Percentiles rank a stretch among this genome's conserved stretches.
Evolutionary conservation across 1,284 basidiomycete genomes (phyloP).

Genomic region (Takashimella koratensis): DNA sequence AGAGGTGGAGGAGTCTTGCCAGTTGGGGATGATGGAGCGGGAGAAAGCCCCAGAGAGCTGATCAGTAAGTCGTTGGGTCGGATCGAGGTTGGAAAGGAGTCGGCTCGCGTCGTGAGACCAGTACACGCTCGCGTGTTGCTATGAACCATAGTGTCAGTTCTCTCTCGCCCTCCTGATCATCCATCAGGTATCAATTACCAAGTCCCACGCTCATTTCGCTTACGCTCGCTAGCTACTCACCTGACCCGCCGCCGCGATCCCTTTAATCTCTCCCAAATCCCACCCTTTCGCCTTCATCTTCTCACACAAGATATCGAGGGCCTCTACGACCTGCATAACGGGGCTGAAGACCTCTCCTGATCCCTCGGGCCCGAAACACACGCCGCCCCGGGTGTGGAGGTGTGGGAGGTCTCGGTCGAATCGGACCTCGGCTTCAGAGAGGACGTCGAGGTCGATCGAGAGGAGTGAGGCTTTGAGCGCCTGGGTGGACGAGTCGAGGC

Average conservation of each 20-base stretch:
- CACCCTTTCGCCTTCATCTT: slow-evolving; percentile 60
- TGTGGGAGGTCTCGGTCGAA: slow-evolving; percentile 76
- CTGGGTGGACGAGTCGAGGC: slow-evolving; percentile 83
- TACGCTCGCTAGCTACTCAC: too few species aligned
- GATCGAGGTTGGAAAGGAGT: slow-evolving; percentile 58
- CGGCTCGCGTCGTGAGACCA: slow-evolving; percentile 63
- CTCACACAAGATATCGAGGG: slow-evolving; percentile 72
- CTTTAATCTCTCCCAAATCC: slow-evolving; percentile 29
- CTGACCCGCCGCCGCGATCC: slow-evolving; percentile 41
- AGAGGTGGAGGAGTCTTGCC: slow-evolving; percentile 87
- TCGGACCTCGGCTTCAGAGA: slow-evolving; percentile 70
- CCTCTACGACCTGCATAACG: slow-evolving; percentile 77
- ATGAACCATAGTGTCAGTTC: slow-evolving; percentile 1
- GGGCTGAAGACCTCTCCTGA: slow-evolving; percentile 73
- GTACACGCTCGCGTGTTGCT: slow-evolving; percentile 91
- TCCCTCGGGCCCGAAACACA: slow-evolving; percentile 61
- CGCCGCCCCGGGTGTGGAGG: slow-evolving; percentile 69
- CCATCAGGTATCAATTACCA: too few species aligned
- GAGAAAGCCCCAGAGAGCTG: slow-evolving; percentile 62
- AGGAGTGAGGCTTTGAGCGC: slow-evolving; percentile 69
- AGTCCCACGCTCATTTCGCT: too few species aligned
- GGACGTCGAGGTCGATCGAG: slow-evolving; percentile 58
- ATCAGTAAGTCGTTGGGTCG: slow-evolving; percentile 53
- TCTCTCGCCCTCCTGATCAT: too few species aligned
- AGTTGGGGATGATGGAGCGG: slow-evolving; percentile 69